Percentiles rank a stretch among this genome's conserved stretches.
Conservation (phyloP, 495 filamentous ascomycete species). For the Tirmania nivea region DNA sequence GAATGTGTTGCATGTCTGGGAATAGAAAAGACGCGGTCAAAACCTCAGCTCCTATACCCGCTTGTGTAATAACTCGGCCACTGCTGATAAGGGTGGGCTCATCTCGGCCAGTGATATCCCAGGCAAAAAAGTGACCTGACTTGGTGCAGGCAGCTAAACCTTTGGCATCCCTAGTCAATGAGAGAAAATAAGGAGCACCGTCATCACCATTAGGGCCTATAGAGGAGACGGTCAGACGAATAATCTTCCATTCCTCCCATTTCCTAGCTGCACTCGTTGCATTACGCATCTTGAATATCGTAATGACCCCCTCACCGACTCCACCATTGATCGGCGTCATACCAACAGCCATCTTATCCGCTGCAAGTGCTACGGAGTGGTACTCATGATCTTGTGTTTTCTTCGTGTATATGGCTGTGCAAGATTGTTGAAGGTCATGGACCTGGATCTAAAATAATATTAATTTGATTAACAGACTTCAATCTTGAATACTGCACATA, state of each 20-base stretch:
- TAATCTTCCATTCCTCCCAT: slow-evolving; percentile 11
- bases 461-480: not conserved
- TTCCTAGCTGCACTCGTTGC: slow-evolving; percentile 8
- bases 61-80: slow-evolving; percentile 11
- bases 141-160: slow-evolving; percentile 14
- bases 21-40: slow-evolving; percentile 12
- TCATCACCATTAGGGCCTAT: slow-evolving; percentile 3
- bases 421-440: slow-evolving; percentile 14
- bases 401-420: slow-evolving; percentile 15
- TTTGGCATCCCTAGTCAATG: slow-evolving; percentile 11
- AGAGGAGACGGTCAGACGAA: slow-evolving; percentile 10
- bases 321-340: slow-evolving; percentile 9
- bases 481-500: slow-evolving; percentile 1
- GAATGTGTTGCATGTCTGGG: slow-evolving; percentile 15
- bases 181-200: slow-evolving; percentile 14
- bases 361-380: slow-evolving; percentile 11
- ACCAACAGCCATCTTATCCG: slow-evolving; percentile 13
- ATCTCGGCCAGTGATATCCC: slow-evolving; percentile 12
- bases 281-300: slow-evolving; percentile 14
- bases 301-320: slow-evolving; percentile 14
- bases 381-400: slow-evolving; percentile 16
- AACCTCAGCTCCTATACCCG: slow-evolving; percentile 13
- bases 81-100: slow-evolving; percentile 13
- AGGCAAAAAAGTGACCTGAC: slow-evolving; percentile 18
- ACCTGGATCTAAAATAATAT: slow-evolving; percentile 13